Base-by-base conservation (phyloP, 768 basidiomycete species). In the Boletus sp. region DNA sequence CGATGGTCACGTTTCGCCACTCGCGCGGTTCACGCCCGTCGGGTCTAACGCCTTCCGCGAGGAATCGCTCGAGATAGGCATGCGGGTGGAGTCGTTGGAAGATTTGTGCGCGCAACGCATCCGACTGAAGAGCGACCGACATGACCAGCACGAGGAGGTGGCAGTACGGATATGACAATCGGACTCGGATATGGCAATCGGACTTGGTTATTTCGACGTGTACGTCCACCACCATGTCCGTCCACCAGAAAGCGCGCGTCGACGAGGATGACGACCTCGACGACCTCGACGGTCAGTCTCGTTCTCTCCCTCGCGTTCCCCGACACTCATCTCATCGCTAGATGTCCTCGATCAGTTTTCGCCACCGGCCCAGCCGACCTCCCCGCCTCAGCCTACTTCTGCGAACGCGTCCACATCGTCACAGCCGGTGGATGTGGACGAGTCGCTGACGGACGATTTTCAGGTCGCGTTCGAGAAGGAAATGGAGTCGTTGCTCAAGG, bases 31-130 rank as follows among this genome's bases (percentile, higher is more conserved):
- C 75, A 29, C 97, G 79, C 11, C 93, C 93, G 67, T 98, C 94
- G 0, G 94, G 91, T 50, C 97, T 73, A 52, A 88, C 77, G 8
- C 83, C 76, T 65, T 96, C 86, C 2, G 80, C 75, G 17, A 98
- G 73, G 64, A 97, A 98, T 7, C 88, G 81, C 61, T 92, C 86
- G 43, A 98, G 83, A 68, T 98, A 98, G 5, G 84, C 80, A 32
- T 82, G 81, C 2, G 97, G 96, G 63, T 98, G 93, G 0, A 99
- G 79, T 14, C 93, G 85, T 63, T 93, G 89, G 73, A 95, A 95
- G 32, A 87, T 83, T 35, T 70, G 68, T 1, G 70, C 55, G 60
- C 70, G 70, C 32, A 66, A 54, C 10, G 60, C 41, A 35, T 71
- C 70, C n/a, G 62, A 48, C n/a, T 48, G 47, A 14, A n/a, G 44